Evolutionary conservation across 2,329 filamentous ascomycete genomes (phyloP).

Genomic region (Reticulascus tulasneorum): DNA sequence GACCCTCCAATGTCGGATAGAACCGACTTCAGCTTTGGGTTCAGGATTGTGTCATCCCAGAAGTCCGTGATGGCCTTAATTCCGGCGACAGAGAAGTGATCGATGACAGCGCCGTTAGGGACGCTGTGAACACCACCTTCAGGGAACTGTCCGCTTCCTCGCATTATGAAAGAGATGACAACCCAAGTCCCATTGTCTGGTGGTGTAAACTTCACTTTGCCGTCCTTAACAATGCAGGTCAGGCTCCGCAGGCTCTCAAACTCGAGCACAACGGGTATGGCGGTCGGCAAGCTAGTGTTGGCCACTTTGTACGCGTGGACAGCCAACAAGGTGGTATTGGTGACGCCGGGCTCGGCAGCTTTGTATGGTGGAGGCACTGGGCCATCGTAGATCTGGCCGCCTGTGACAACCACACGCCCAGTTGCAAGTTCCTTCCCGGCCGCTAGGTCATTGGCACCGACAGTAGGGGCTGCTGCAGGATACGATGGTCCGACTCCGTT

Average conservation of each 20-base stretch:
- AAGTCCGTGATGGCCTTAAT: slow-evolving; percentile 6
- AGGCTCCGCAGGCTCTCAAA: slow-evolving; percentile 4
- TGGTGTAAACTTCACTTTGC: slow-evolving; percentile 7
- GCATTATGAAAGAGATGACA: slow-evolving; percentile 6
- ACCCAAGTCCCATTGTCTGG: slow-evolving; percentile 9
- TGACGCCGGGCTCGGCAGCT: slow-evolving; percentile 3
- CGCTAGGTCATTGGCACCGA: slow-evolving; percentile 3
- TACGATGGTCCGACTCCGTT: slow-evolving; percentile 8
- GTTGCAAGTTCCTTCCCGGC: slow-evolving; percentile 3
- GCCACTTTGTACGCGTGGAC: slow-evolving; percentile 7
- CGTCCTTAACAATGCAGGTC: background rate
- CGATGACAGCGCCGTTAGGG: slow-evolving; percentile 8
- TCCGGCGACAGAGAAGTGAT: slow-evolving; percentile 7
- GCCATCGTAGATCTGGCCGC: slow-evolving; percentile 3
- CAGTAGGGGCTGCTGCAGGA: slow-evolving; percentile 5
- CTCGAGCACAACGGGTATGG: slow-evolving; percentile 6
- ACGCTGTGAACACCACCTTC: slow-evolving; percentile 7
- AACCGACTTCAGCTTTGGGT: slow-evolving; percentile 2
- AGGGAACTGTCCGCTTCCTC: slow-evolving; percentile 5
- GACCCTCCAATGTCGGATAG: slow-evolving; percentile 7
- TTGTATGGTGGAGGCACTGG: slow-evolving; percentile 3
- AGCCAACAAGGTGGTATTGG: slow-evolving; percentile 8
- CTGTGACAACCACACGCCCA: slow-evolving; percentile 1
- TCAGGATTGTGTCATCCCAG: slow-evolving; percentile 8
- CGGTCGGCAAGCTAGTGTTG: slow-evolving; percentile 2